These are phyloP conservation scores for Gentiana macrophylla DNA, from an alignment of 257 asterid genomes.

Conservation along the genomic window DNA sequence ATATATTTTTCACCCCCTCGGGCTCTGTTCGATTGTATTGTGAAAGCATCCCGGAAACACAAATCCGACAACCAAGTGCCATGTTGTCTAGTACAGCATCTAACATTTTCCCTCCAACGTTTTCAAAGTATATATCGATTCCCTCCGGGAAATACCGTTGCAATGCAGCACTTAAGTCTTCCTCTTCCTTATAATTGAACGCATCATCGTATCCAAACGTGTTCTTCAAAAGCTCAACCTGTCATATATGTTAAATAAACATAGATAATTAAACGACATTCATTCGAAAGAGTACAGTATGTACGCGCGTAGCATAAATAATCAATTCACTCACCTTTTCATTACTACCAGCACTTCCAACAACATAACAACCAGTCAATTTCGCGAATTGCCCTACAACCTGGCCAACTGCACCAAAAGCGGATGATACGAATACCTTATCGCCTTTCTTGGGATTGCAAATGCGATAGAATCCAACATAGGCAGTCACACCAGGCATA, in stretches of 20 bases:
- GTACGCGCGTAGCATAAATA: too few species aligned
- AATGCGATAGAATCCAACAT: conserved; percentile 9
- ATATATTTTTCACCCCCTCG: conserved; percentile 20
- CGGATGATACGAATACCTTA: conserved; percentile 10
- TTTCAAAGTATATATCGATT: background rate
- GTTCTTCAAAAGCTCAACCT: conserved; percentile 47
- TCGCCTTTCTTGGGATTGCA: conserved; percentile 16
- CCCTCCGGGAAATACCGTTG: conserved; percentile 2
- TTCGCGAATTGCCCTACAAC: conserved; percentile 10
- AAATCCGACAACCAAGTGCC: conserved; percentile 9
- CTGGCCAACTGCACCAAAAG: conserved; percentile 17
- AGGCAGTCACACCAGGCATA: conserved; percentile 19
- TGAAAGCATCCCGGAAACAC: conserved; percentile 14
- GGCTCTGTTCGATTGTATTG: conserved; percentile 8
- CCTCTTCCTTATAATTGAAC: conserved; percentile 13
- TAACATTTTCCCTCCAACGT: too few species aligned
- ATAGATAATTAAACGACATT: too few species aligned
- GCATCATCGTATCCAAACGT: conserved; percentile 31
- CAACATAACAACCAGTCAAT: too few species aligned
- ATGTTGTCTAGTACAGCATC: background rate
- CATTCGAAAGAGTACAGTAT: too few species aligned
- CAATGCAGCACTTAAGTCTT: conserved; percentile 13
- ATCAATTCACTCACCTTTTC: conserved; percentile 7
- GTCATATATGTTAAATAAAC: too few species aligned
- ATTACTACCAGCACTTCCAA: conserved; percentile 4